These are phyloP conservation scores for Aspergillus bombycis DNA, from an alignment of 2,329 filamentous ascomycete species.

Conservation along the genomic window DNA sequence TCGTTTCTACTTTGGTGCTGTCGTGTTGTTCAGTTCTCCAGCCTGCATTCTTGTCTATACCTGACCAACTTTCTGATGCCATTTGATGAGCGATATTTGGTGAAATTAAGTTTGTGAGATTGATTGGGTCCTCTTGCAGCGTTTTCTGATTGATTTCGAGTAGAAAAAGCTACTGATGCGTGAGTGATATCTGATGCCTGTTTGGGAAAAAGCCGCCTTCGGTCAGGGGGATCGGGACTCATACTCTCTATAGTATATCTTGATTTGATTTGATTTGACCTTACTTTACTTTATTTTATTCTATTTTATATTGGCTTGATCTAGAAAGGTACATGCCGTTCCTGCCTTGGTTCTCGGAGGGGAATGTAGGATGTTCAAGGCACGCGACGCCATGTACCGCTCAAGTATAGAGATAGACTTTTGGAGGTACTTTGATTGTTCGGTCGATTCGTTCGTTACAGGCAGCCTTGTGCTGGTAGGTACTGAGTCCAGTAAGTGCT, in stretches of 20 bases:
- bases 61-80: constrained; percentile 1
- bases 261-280: too few species aligned
- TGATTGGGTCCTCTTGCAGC: not conserved
- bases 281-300: not conserved
- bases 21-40: constrained; percentile 1
- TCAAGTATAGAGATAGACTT: too few species aligned
- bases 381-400: too few species aligned
- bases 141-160: not conserved
- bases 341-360: too few species aligned
- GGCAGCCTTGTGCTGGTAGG: too few species aligned
- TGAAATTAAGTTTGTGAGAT: not conserved
- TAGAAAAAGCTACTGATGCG: not conserved
- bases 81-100: constrained; percentile 3
- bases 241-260: not conserved
- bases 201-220: not conserved
- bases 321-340: not conserved
- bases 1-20: not conserved
- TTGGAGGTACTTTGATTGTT: too few species aligned
- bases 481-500: not conserved
- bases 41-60: constrained; percentile 17
- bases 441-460: too few species aligned
- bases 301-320: not conserved
- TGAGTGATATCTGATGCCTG: not conserved
- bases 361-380: too few species aligned
- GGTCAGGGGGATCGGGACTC: not conserved